Conservation (phyloP, 148 eudicot genomes). For the Oxyria digyna region DNA sequence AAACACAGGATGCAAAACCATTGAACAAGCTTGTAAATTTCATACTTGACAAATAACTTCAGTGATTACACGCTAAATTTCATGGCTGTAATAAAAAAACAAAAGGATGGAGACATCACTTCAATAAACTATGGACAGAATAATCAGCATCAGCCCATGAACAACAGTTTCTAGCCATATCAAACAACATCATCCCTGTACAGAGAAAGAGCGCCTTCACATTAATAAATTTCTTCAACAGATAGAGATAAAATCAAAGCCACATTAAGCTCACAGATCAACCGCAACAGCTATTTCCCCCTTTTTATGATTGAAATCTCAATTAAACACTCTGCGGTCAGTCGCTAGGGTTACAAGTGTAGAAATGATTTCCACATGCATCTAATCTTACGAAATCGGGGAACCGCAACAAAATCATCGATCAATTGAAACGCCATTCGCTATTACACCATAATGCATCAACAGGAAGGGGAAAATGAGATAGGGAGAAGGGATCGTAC, state of each 20-base stretch:
- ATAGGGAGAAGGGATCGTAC: background rate
- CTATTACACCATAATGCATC: background rate
- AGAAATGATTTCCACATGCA: background rate
- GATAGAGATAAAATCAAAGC: background rate
- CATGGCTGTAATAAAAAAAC: background rate
- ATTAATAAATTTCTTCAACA: background rate
- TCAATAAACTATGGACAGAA: background rate
- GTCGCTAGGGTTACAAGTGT: background rate
- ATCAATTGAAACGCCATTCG: background rate
- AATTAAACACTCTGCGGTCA: background rate
- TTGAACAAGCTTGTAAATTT: background rate
- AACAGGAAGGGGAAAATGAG: background rate
- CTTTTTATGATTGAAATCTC: background rate
- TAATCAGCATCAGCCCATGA: background rate
- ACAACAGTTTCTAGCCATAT: background rate
- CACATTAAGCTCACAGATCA: background rate
- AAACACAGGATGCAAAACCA: background rate
- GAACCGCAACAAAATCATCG: background rate
- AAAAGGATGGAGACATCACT: background rate
- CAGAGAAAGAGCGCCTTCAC: background rate
- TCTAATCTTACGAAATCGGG: background rate
- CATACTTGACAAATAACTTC: background rate
- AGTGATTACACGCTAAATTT: background rate
- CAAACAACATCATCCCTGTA: background rate
- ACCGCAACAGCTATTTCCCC: background rate